Percentiles rank a stretch among this genome's conserved stretches.
Conservation (phyloP, 2,329 filamentous ascomycete genomes). For the Knufia fluminis region DNA sequence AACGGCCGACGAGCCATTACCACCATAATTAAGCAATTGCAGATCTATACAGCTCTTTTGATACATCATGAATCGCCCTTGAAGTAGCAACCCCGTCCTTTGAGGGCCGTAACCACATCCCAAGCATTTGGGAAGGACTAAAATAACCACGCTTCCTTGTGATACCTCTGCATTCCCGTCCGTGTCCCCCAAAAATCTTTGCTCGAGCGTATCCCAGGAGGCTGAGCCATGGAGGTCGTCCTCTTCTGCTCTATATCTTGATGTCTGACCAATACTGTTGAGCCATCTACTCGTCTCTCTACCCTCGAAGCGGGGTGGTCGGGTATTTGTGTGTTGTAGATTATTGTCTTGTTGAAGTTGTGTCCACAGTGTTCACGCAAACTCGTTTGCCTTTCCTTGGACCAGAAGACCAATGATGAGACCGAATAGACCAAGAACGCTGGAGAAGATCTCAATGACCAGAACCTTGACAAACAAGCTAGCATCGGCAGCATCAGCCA, state of each 20-base stretch:
- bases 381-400: constrained; percentile 71
- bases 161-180: not conserved
- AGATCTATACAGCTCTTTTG: not conserved
- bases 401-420: constrained; percentile 89
- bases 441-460: constrained; percentile 98
- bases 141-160: not conserved
- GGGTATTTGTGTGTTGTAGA: not conserved
- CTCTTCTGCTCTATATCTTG: too few species aligned
- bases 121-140: not conserved
- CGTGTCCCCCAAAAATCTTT: not conserved
- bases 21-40: not conserved
- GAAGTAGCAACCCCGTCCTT: not conserved
- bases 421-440: constrained; percentile 89
- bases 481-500: constrained; percentile 90
- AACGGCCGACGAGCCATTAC: too few species aligned
- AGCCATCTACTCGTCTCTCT: not conserved
- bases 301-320: not conserved
- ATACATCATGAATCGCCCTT: not conserved
- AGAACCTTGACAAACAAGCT: constrained; percentile 97
- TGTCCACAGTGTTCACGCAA: constrained; percentile 30
- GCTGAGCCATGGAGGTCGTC: too few species aligned
- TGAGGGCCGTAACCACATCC: not conserved
- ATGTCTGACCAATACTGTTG: not conserved
- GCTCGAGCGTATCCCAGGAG: not conserved
- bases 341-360: not conserved